Percentiles rank a stretch among this genome's conserved stretches.
Conservation (phyloP, 2,329 filamentous ascomycete species). For the Ophiosphaerella narmari region DNA sequence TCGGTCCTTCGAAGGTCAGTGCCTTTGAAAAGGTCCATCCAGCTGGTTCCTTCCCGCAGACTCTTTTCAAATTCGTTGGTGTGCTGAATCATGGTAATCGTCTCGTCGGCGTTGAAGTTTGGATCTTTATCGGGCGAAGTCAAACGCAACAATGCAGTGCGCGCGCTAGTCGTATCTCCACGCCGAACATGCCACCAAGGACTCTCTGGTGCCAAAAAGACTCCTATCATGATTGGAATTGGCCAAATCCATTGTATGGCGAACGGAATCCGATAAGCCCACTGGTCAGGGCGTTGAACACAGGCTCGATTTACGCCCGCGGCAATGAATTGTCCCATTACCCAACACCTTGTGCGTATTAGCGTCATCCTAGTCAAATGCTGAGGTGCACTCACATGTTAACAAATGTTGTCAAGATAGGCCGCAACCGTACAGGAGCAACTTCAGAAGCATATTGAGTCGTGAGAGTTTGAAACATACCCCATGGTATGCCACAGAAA, state of each 20-base stretch:
- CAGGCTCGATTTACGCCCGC: conserved; percentile 71
- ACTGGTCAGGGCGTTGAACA: conserved; percentile 66
- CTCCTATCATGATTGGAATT: conserved; percentile 65
- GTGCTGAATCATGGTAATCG: conserved; percentile 86
- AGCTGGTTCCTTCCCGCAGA: conserved; percentile 68
- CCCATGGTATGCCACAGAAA: conserved; percentile 52
- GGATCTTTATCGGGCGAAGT: conserved; percentile 66
- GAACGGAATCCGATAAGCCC: conserved; percentile 68
- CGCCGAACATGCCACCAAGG: conserved; percentile 75
- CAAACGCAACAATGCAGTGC: conserved; percentile 65
- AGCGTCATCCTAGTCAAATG: not conserved
- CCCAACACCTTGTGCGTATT: conserved; percentile 61
- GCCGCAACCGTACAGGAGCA: conserved; percentile 69
- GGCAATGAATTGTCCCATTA: conserved; percentile 71
- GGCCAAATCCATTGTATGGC: conserved; percentile 79
- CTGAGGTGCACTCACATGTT: conserved; percentile 55
- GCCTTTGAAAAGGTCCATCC: conserved; percentile 81
- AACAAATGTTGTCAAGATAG: conserved; percentile 62
- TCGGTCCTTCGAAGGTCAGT: conserved; percentile 77
- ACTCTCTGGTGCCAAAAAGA: conserved; percentile 69
- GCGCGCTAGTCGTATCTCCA: conserved; percentile 66
- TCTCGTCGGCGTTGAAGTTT: conserved; percentile 53
- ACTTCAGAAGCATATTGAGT: conserved; percentile 60
- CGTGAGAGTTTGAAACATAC: conserved; percentile 52
- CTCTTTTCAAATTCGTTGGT: conserved; percentile 80